A percentile compares a stretch with the other conserved stretches of the same genome.
phyloP scores from a whole-genome alignment of 306 rosid genomes.

The Prunus davidiana region DNA sequence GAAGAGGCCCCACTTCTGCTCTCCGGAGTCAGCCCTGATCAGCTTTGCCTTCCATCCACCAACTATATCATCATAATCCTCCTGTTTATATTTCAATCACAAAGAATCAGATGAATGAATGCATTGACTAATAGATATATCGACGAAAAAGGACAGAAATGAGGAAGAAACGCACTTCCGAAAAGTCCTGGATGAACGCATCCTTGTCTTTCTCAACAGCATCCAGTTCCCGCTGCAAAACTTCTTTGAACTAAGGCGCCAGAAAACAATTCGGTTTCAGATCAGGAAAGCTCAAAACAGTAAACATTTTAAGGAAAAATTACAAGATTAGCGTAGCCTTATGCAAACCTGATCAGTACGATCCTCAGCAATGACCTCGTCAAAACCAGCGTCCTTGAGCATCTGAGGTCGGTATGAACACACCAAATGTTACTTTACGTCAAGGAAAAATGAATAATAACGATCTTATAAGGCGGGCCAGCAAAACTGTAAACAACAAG shows the following conservation, averaged over 20 bases:
- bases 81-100: conserved; percentile 16
- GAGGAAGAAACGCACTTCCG: conserved; percentile 51
- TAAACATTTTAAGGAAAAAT: neutral
- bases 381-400: conserved; percentile 86
- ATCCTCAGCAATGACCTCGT: conserved; percentile 64
- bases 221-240: conserved; percentile 56
- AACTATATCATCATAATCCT: conserved; percentile 42
- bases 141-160: neutral
- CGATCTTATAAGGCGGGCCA: neutral
- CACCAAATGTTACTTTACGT: conserved; percentile 5
- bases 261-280: conserved; percentile 15
- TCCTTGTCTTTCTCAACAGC: conserved; percentile 66
- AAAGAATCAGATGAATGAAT: conserved; percentile 1
- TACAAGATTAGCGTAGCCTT: neutral
- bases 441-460: conserved; percentile 7
- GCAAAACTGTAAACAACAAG: neutral
- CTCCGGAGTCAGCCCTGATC: conserved; percentile 33
- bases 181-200: conserved; percentile 56
- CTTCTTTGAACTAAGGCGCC: conserved; percentile 54
- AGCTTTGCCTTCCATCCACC: conserved; percentile 56
- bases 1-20: conserved; percentile 59
- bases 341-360: conserved; percentile 69
- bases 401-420: conserved; percentile 49
- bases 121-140: neutral
- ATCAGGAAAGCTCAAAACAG: neutral